A percentile compares a stretch with the other conserved stretches of the same genome.
Evolutionary conservation across 2,329 filamentous ascomycete genomes (phyloP).

Genomic region (Verticillium klebahnii): DNA sequence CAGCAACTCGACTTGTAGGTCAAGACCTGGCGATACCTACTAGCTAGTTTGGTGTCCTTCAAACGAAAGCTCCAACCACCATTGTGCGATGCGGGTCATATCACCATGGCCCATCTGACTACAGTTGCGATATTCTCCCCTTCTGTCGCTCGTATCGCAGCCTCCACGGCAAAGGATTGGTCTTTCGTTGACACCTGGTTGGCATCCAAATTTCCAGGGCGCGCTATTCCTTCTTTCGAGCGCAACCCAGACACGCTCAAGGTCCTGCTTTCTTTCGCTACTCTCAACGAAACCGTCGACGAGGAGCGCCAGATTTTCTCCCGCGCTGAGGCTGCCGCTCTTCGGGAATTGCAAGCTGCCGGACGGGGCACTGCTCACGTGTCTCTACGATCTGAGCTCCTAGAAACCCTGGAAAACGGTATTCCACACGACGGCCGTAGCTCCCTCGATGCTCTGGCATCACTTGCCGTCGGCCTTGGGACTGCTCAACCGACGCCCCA

Average conservation of each 20-base stretch:
- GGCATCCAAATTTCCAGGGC: slow-evolving; percentile 60
- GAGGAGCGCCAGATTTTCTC: slow-evolving; percentile 59
- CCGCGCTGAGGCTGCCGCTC: slow-evolving; percentile 53
- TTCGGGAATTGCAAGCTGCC: slow-evolving; percentile 41
- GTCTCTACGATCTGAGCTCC: slow-evolving; percentile 30
- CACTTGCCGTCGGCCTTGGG: slow-evolving; percentile 44
- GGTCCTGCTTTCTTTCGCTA: slow-evolving; percentile 67
- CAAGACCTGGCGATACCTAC: too few relatives aligned
- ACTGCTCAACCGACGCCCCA: slow-evolving; percentile 43
- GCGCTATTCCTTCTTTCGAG: slow-evolving; percentile 69
- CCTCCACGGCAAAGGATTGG: slow-evolving; percentile 86
- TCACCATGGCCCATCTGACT: not conserved
- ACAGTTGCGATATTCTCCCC: slow-evolving; percentile 61
- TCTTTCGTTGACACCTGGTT: slow-evolving; percentile 84
- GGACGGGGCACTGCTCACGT: slow-evolving; percentile 7
- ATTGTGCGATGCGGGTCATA: not conserved
- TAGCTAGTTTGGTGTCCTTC: too few relatives aligned
- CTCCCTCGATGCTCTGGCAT: slow-evolving; percentile 55
- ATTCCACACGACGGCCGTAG: slow-evolving; percentile 50
- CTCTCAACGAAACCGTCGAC: slow-evolving; percentile 72
- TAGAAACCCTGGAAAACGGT: slow-evolving; percentile 48
- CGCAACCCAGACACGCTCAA: slow-evolving; percentile 80
- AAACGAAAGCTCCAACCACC: not conserved
- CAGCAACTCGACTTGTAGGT: not conserved
- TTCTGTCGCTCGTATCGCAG: slow-evolving; percentile 66